Base-by-base conservation (phyloP, 2,329 filamentous ascomycete genomes). In the Cladosporium sp. region DNA sequence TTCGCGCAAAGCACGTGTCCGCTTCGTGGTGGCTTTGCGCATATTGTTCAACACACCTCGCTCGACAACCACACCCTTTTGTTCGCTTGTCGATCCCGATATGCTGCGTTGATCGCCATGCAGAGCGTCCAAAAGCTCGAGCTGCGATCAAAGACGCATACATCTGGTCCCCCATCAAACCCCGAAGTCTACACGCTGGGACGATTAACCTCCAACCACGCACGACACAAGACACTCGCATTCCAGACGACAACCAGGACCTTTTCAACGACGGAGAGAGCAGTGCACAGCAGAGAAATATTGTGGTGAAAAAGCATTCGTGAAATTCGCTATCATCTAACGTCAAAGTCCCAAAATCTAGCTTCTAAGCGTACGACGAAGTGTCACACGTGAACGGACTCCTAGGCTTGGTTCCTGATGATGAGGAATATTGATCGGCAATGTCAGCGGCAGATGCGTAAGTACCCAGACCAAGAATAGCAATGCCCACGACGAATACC, bases 371-470 rank as follows among this genome's bases (percentile, higher is more conserved):
- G 74, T 79, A 79, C 16, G 75, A 67, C 5, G 55, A 49, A 3
- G 76, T 73, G 12, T 70, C 69, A 70, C 80, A 82, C 3, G 77
- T 80, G 52, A 82, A 82, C 5, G 78, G 70, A 46, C 76, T 74
- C 60, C 80, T 72, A 0, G 81, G 79, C 10, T 31, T 55, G 52
- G 18, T 12, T 23, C 35, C 56, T 33, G 61, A 62, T 7, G 79
- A 79, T 6, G 66, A 67, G 33, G 67, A 72, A 67, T 81, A 82
- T 70, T 78, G 74, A 28, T 77, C 72, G 6, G 78, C 71, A 57
- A 82, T 82, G 67, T 82, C 80, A 72, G 79, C 70, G 21, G 81
- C 79, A 61, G 73, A 77, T 2, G 80, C 78, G 65, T 82, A 82
- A 11, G 80, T 80, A 56, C 81, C 81, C 14, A 77, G 77, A 23